phyloP scores from a whole-genome alignment of 495 filamentous ascomycete genomes.

The Daldinia caldariorum region DNA sequence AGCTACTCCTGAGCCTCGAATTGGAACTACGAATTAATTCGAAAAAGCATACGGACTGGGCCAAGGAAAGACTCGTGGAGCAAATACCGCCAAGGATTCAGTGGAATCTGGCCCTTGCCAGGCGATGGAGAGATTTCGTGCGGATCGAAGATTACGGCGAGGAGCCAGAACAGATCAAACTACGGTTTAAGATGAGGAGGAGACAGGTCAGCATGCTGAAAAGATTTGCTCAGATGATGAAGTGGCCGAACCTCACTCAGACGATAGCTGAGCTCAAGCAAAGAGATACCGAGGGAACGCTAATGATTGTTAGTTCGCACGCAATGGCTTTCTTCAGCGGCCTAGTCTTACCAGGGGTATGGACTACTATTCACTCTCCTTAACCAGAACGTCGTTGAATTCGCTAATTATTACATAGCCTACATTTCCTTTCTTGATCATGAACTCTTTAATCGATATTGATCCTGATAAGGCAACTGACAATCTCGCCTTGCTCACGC shows the following conservation, averaged over 20 bases:
- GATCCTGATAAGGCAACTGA: slow-evolving; percentile 68
- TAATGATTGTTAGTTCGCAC: slow-evolving; percentile 70
- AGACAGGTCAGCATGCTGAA: slow-evolving; percentile 71
- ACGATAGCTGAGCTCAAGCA: slow-evolving; percentile 67
- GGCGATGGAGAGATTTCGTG: slow-evolving; percentile 74
- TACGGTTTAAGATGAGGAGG: slow-evolving; percentile 66
- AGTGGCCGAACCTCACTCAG: slow-evolving; percentile 75
- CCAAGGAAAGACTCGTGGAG: slow-evolving; percentile 64
- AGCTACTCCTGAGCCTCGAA: slow-evolving; percentile 74
- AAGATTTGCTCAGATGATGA: slow-evolving; percentile 72
- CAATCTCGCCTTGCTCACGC: slow-evolving; percentile 67
- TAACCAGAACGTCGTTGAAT: not conserved
- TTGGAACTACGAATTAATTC: slow-evolving; percentile 70
- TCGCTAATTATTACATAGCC: slow-evolving; percentile 43
- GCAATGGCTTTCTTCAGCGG: slow-evolving; percentile 79
- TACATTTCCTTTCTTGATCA: slow-evolving; percentile 74
- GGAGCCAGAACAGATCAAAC: slow-evolving; percentile 57
- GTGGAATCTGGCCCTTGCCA: slow-evolving; percentile 73
- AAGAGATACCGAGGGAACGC: slow-evolving; percentile 61
- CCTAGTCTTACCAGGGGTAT: slow-evolving; percentile 70
- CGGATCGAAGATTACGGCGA: slow-evolving; percentile 62
- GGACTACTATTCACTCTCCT: slow-evolving; percentile 13
- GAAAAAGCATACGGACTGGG: slow-evolving; percentile 59
- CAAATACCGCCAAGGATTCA: slow-evolving; percentile 72
- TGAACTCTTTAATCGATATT: slow-evolving; percentile 77